phyloP scores from a whole-genome alignment of 2,329 filamentous ascomycete genomes.

The Pseudocercospora ulei region DNA sequence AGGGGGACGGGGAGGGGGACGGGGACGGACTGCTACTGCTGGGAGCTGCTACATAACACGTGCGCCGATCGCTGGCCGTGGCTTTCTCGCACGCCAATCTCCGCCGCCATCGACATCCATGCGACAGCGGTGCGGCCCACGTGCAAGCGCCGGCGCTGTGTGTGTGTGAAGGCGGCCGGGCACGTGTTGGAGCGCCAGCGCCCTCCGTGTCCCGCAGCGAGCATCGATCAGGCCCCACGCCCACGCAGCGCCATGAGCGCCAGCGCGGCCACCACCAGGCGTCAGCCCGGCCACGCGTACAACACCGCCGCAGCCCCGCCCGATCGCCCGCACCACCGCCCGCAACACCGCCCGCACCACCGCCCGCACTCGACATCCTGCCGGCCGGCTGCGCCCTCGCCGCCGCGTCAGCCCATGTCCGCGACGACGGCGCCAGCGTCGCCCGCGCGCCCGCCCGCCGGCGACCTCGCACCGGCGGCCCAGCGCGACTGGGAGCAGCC shows the following conservation, averaged over 20 bases:
- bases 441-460: slow-evolving; percentile 37
- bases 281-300: slow-evolving; percentile 36
- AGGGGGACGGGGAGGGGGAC: too few relatives aligned
- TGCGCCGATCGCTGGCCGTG: too few relatives aligned
- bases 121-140: too few relatives aligned
- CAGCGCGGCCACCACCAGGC: slow-evolving; percentile 42
- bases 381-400: slow-evolving; percentile 29
- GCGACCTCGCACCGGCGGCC: slow-evolving; percentile 45
- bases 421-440: slow-evolving; percentile 29
- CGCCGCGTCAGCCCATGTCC: slow-evolving; percentile 34
- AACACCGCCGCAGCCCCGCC: slow-evolving; percentile 39
- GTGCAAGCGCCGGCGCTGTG: too few relatives aligned
- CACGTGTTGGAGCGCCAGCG: too few relatives aligned
- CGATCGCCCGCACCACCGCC: slow-evolving; percentile 39
- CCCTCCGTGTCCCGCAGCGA: too few relatives aligned
- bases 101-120: too few relatives aligned
- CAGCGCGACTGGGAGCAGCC: slow-evolving; percentile 66
- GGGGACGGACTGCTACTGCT: neutral
- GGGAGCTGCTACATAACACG: neutral
- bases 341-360: slow-evolving; percentile 42
- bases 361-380: slow-evolving; percentile 33
- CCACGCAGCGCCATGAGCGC: slow-evolving; percentile 8
- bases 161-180: too few relatives aligned
- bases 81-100: too few relatives aligned
- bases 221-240: slow-evolving; percentile 29